phyloP scores from a whole-genome alignment of 306 rosid species.

The Citrullus mucosospermus region DNA sequence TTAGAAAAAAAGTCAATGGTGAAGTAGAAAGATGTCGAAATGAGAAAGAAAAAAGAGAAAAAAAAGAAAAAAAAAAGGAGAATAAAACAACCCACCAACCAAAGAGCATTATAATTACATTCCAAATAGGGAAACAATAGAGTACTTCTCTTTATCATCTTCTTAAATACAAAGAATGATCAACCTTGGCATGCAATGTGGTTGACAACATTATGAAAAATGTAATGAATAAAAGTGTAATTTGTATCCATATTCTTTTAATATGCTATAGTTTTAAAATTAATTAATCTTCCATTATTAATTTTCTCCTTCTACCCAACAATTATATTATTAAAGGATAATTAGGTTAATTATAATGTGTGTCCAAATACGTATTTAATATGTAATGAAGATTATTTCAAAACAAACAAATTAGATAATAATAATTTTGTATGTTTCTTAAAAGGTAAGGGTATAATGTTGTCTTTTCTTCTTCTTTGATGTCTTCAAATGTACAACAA shows the following conservation, averaged over 20 bases:
- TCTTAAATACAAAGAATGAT: slow-evolving; percentile 9
- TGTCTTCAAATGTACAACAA: neutral
- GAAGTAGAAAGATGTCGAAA: too few species aligned
- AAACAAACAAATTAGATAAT: neutral
- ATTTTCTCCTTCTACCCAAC: neutral
- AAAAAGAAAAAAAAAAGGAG: neutral
- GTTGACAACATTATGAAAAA: slow-evolving; percentile 24
- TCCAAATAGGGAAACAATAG: slow-evolving; percentile 27
- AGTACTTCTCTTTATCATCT: slow-evolving; percentile 3
- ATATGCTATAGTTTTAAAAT: neutral
- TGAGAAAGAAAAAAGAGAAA: neutral
- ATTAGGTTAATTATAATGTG: slow-evolving; percentile 2
- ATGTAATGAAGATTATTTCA: neutral
- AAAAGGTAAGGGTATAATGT: slow-evolving; percentile 2
- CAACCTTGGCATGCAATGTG: slow-evolving; percentile 14
- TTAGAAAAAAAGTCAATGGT: too few species aligned
- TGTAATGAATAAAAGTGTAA: slow-evolving; percentile 10
- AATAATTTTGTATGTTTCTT: neutral
- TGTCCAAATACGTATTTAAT: neutral
- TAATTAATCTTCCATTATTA: neutral
- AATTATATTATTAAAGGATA: neutral
- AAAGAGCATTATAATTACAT: slow-evolving; percentile 15
- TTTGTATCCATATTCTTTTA: neutral
- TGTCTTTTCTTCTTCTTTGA: neutral
- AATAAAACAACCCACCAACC: slow-evolving; percentile 3